phyloP scores from a whole-genome alignment of 2,329 filamentous ascomycete genomes.

The Helminthosporium solani region DNA sequence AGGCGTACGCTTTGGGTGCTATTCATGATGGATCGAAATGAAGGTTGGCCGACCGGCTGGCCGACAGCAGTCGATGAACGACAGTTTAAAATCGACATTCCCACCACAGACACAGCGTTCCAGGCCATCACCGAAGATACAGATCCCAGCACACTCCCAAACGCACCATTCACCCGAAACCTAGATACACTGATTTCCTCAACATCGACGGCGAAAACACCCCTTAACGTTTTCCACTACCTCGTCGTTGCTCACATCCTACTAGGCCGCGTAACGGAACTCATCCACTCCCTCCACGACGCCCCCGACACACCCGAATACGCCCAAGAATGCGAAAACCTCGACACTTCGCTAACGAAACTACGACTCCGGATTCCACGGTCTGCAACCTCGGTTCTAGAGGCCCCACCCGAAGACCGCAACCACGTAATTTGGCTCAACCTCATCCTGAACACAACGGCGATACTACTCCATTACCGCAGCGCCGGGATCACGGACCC shows the following conservation, averaged over 20 bases:
- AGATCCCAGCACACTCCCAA: not conserved
- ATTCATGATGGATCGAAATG: conserved; percentile 30
- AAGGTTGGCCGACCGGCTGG: conserved; percentile 32
- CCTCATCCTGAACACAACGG: conserved; percentile 21
- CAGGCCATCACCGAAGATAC: conserved; percentile 18
- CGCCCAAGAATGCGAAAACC: conserved; percentile 21
- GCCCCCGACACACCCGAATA: conserved; percentile 23
- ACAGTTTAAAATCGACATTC: conserved; percentile 36
- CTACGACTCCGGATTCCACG: conserved; percentile 32
- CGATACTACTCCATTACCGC: conserved; percentile 29
- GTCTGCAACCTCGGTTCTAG: conserved; percentile 21
- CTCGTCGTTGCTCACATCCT: conserved; percentile 28
- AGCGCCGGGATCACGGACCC: conserved; percentile 1
- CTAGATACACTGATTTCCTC: conserved; percentile 21
- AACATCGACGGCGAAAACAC: conserved; percentile 6
- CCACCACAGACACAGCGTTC: conserved; percentile 23
- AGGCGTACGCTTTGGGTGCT: conserved; percentile 35
- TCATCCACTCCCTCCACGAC: conserved; percentile 30
- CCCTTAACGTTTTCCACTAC: conserved; percentile 25
- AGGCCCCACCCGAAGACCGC: conserved; percentile 18
- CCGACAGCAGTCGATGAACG: conserved; percentile 29
- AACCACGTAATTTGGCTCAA: conserved; percentile 31
- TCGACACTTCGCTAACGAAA: conserved; percentile 25
- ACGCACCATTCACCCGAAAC: conserved; percentile 24
- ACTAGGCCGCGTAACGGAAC: conserved; percentile 29